Conservation (phyloP, 2,329 filamentous ascomycete species). For the Colletotrichum sp. region DNA sequence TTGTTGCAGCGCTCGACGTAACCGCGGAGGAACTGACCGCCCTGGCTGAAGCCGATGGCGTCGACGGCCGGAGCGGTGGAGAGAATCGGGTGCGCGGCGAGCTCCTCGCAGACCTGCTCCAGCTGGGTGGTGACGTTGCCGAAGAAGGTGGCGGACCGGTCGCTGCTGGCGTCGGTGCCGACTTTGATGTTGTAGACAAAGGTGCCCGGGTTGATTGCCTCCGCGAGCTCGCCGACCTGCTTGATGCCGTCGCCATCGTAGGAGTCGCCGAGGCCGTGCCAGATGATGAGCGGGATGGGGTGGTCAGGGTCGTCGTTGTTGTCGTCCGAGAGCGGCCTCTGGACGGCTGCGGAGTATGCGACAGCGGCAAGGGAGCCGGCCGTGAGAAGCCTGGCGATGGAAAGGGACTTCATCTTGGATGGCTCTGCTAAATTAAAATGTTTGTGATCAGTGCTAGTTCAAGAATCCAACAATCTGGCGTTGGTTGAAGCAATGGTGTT, state of each 20-base stretch:
- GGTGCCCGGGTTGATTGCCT: conserved; percentile 79
- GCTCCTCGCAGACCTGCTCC: conserved; percentile 75
- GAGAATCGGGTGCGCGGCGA: conserved; percentile 79
- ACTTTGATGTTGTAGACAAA: conserved; percentile 82
- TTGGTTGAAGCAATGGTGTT: not conserved
- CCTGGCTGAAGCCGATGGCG: conserved; percentile 93
- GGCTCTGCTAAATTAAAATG: not conserved
- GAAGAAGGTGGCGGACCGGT: conserved; percentile 86
- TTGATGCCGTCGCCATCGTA: conserved; percentile 79
- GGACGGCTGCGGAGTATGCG: conserved; percentile 20
- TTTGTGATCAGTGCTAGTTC: not conserved
- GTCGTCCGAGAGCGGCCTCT: conserved; percentile 29
- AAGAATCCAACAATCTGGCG: not conserved
- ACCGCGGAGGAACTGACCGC: conserved; percentile 92
- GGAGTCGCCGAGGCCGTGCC: conserved; percentile 84
- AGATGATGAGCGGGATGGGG: conserved; percentile 90
- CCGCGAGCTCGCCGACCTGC: conserved; percentile 72
- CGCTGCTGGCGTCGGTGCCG: conserved; percentile 66
- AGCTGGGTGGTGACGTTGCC: conserved; percentile 88
- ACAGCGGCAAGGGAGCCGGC: conserved; percentile 27
- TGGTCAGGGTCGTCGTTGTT: conserved; percentile 51
- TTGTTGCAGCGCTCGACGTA: conserved; percentile 87
- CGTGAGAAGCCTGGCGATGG: conserved; percentile 37
- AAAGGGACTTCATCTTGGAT: conserved; percentile 32
- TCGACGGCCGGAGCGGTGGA: conserved; percentile 84